Conservation (phyloP, 495 filamentous ascomycete species). For the Chaetomium tenue region DNA sequence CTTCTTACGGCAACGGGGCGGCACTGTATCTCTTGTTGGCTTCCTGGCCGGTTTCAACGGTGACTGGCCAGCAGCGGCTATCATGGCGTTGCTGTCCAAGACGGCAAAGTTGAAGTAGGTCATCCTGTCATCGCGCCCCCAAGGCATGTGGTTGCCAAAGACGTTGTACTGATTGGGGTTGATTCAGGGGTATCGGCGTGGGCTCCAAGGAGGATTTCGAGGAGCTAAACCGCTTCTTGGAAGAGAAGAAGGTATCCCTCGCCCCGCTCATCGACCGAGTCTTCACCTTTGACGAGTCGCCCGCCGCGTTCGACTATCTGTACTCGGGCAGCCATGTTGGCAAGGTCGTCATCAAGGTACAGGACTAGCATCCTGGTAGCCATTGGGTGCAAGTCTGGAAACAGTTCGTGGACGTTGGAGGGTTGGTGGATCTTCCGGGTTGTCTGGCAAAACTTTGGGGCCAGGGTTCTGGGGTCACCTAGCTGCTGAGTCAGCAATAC, state of each 20-base stretch:
- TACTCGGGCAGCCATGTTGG: slow-evolving; percentile 45
- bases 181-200: slow-evolving; percentile 38
- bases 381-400: too few relatives aligned
- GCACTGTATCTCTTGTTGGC: slow-evolving; percentile 18
- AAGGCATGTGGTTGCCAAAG: neutral
- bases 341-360: slow-evolving; percentile 47
- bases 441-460: neutral
- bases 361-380: neutral
- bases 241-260: slow-evolving; percentile 36
- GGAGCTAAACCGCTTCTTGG: slow-evolving; percentile 38
- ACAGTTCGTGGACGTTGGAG: too few relatives aligned
- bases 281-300: slow-evolving; percentile 41
- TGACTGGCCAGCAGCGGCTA: slow-evolving; percentile 7
- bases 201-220: slow-evolving; percentile 40
- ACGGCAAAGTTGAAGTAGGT: slow-evolving; percentile 17
- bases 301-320: slow-evolving; percentile 49
- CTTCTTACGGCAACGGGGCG: slow-evolving; percentile 12
- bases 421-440: too few relatives aligned
- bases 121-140: neutral
- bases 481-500: too few relatives aligned
- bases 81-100: slow-evolving; percentile 13
- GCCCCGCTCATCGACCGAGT: slow-evolving; percentile 36
- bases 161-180: neutral
- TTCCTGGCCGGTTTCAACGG: slow-evolving; percentile 17
- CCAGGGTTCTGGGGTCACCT: too few relatives aligned